Evolutionary conservation across 2,329 filamentous ascomycete genomes (phyloP).

Genomic region (Clathrospora elynae): DNA sequence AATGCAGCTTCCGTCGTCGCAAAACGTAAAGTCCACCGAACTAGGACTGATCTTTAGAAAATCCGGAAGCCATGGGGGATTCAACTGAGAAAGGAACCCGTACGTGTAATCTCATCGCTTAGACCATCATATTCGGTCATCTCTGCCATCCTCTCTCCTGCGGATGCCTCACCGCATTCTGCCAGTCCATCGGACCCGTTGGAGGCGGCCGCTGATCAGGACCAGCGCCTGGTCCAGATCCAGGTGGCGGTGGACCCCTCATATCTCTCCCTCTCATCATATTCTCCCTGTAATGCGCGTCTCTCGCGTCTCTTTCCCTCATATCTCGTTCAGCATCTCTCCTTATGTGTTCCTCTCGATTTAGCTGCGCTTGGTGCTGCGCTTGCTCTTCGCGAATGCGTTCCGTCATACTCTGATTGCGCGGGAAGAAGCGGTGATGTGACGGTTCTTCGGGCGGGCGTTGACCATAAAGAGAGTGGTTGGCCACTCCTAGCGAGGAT

Average conservation of each 20-base stretch:
- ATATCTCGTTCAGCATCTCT: slow-evolving; percentile 33
- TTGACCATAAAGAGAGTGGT: slow-evolving; percentile 34
- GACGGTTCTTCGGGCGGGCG: slow-evolving; percentile 36
- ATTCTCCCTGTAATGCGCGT: slow-evolving; percentile 28
- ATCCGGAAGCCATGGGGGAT: too few species aligned
- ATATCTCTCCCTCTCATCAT: slow-evolving; percentile 28
- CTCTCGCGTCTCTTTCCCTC: slow-evolving; percentile 24
- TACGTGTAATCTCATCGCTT: neutral
- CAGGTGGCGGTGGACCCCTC: slow-evolving; percentile 22
- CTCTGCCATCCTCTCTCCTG: slow-evolving; percentile 28
- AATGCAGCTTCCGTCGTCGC: too few species aligned
- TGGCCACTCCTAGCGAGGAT: slow-evolving; percentile 35
- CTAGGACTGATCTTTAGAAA: too few species aligned
- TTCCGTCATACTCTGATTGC: slow-evolving; percentile 32
- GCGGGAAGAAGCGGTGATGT: slow-evolving; percentile 34
- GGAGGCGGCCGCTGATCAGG: slow-evolving; percentile 22
- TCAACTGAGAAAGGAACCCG: neutral
- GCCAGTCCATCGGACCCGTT: slow-evolving; percentile 29
- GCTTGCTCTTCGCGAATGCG: slow-evolving; percentile 39
- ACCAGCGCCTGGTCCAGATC: slow-evolving; percentile 20
- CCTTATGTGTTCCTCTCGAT: slow-evolving; percentile 31
- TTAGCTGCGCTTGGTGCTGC: neutral
- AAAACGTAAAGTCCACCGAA: too few species aligned
- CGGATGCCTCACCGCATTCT: slow-evolving; percentile 24
- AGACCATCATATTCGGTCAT: neutral